These are phyloP conservation scores for Aspergillus nanangensis DNA, from an alignment of 495 filamentous ascomycete species.

Conservation along the genomic window DNA sequence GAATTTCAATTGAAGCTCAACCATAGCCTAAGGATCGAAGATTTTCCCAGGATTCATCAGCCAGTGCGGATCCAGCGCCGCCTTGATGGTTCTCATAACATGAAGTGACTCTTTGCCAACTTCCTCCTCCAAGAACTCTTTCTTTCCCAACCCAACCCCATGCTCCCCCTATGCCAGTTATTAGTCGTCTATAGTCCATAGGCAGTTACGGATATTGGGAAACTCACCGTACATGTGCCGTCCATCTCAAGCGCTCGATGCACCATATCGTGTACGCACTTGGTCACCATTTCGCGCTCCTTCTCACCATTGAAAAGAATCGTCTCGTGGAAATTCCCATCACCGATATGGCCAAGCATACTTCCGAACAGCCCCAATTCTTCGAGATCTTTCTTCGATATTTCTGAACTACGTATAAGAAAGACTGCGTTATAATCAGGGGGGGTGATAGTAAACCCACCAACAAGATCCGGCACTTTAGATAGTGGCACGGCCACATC, in stretches of 20 bases:
- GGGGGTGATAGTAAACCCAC: constrained; percentile 13
- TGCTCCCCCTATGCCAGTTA: constrained; percentile 66
- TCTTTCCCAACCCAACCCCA: constrained; percentile 75
- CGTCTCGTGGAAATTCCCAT: constrained; percentile 82
- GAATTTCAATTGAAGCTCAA: no score
- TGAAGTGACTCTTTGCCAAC: constrained; percentile 70
- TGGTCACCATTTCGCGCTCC: constrained; percentile 52
- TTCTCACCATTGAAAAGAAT: constrained; percentile 72
- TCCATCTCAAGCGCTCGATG: constrained; percentile 77
- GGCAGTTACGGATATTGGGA: no score
- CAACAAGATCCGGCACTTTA: constrained; percentile 70
- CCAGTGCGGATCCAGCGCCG: constrained; percentile 71
- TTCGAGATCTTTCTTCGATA: constrained; percentile 78
- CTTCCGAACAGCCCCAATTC: constrained; percentile 70
- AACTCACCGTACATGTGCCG: constrained; percentile 63
- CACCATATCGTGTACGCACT: constrained; percentile 77
- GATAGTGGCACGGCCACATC: constrained; percentile 81
- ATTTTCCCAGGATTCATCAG: constrained; percentile 83
- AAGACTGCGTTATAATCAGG: background rate
- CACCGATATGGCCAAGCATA: constrained; percentile 74
- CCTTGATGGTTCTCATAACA: constrained; percentile 75
- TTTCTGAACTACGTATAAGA: constrained; percentile 36
- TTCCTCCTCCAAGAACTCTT: constrained; percentile 64
- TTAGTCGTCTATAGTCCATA: no score
- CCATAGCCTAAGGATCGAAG: constrained; percentile 51